Percentiles rank a stretch among this genome's conserved stretches.
Evolutionary conservation across 805 yeast genomes (phyloP).

Genomic region (Ogataea ganodermae): DNA sequence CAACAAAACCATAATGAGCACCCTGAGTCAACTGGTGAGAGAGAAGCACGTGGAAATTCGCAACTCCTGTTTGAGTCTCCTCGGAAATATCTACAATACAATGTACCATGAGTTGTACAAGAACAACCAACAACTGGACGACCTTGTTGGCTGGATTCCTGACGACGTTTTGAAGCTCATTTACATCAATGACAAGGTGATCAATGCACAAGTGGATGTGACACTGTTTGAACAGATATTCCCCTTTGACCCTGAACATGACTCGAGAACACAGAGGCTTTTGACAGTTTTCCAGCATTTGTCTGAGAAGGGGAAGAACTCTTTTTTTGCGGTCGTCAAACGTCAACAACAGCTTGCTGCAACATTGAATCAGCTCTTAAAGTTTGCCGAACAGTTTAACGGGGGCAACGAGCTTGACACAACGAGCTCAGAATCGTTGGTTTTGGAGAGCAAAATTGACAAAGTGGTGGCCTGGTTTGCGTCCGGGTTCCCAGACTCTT

Average conservation of each 20-base stretch:
- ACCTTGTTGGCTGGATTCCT: constrained; percentile 56
- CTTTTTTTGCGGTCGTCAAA: constrained; percentile 68
- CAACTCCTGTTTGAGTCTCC: constrained; percentile 52
- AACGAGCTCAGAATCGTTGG: constrained; percentile 22
- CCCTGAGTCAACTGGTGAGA: constrained; percentile 64
- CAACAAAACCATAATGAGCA: constrained; percentile 48
- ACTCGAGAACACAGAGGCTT: constrained; percentile 53
- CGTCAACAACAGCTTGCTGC: constrained; percentile 64
- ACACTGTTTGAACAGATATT: constrained; percentile 60
- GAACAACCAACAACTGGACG: constrained; percentile 33
- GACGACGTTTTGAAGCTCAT: constrained; percentile 61
- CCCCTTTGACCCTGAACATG: constrained; percentile 49
- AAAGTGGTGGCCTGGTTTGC: constrained; percentile 65
- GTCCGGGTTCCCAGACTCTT: constrained; percentile 52
- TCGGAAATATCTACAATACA: constrained; percentile 57
- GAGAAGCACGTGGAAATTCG: constrained; percentile 72
- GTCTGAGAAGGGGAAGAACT: constrained; percentile 57
- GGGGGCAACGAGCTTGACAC: constrained; percentile 29
- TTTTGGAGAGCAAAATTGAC: constrained; percentile 41
- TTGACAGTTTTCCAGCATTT: constrained; percentile 50
- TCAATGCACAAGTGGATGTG: constrained; percentile 66
- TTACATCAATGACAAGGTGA: constrained; percentile 69
- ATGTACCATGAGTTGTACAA: constrained; percentile 37
- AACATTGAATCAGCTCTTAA: constrained; percentile 51
- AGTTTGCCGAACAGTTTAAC: constrained; percentile 48